Base-by-base conservation (phyloP, 164 flowering plant genomes). In the Liquidambar formosana region DNA sequence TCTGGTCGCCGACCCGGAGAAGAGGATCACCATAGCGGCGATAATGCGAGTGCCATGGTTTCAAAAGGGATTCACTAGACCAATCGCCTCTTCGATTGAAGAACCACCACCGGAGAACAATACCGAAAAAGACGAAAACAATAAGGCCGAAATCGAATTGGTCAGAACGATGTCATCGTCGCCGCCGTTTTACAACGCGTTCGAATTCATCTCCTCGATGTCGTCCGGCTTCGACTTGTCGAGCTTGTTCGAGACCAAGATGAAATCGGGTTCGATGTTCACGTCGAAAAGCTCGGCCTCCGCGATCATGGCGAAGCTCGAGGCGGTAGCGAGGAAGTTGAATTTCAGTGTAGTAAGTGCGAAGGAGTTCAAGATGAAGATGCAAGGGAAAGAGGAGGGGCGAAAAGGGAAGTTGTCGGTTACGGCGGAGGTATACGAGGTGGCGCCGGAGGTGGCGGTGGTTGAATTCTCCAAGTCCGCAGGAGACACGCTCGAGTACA, bases 181-280 rank as follows among this genome's bases (percentile, higher is more conserved):
- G 6, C 89, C 87, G 0, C 83, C 80, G 0, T 82, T 82, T 51
- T 83, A 59, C 65, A 85, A 87, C 19, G 91, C 89, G 0, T 84
- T 87, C 44, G 86, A 87, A 54, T 71, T 85, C 66, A 81, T 87
- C 12, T 83, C 89, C 0, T 82, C 89, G 0, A 80, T 87, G 83
- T 85, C 89, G 0, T 79, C 84, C 0, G 91, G 91, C 8, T 87
- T 87, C 43, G 88, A 87, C 56, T 33, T 87, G 47, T 83, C 89
- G 28, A 78, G 61, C 28, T 27, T 87, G 63, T 87, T 87, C 46
- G 84, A 78, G 41, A 66, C 22, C 13, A 62, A 70, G 57, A 73
- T 63, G 70, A 80, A 69, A 61, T 65, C 73, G 0, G 79, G 81
- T 1, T 77, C 88, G 1, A 68, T 81, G 63, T 87, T 87, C 69